Evolutionary conservation across 495 filamentous ascomycete species (phyloP), one percentile per base, ranked within the genome.

Genomic region (Haplographium delicatum): DNA sequence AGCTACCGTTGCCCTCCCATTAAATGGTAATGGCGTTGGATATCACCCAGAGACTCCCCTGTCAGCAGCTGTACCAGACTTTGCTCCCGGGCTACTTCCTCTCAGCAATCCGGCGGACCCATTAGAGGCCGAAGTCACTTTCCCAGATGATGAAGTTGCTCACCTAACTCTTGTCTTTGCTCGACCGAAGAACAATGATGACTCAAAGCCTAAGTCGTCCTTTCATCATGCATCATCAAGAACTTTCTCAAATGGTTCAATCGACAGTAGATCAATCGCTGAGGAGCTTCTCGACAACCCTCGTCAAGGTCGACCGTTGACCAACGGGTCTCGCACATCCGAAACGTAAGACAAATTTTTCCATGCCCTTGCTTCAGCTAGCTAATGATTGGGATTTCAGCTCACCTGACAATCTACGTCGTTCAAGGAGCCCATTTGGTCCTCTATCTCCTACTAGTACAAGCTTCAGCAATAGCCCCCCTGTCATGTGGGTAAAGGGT

Each of bases 31-130:
- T 40, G 76, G 72, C 25, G 50, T 73, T 41, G 54, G 64, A 37
- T 69, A 62, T 27, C 57, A 61, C 8, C 58, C 69, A 0, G 76
- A 78, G 46, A 79, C 82, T 2, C 73, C 78, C 34, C 72, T 93
- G 23, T 90, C 86, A 19, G 85, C 87, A 6, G 72, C 78, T 15
- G 88, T 88, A 5, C 83, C 86, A 0, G 88, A 90, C 51, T 93
- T 88, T 60, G 75, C 84, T 18, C 87, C 87, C 44, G 74, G 72
- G 25, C 62, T 68, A 27, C 57, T 61, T 16, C 47, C 62, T 39
- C 64, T 67, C 31, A 78, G 75, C 60, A 56, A 53, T 25, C 62
- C 66, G 61, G 58, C 68, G 47, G 58, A 68, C 43, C 72, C 74
- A 57, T 62, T 70, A 63, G 65, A 72, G 35, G 57, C 50, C 27